Conservation (phyloP, 345 rosid genomes). For the Psidium friedrichsthalianum region DNA sequence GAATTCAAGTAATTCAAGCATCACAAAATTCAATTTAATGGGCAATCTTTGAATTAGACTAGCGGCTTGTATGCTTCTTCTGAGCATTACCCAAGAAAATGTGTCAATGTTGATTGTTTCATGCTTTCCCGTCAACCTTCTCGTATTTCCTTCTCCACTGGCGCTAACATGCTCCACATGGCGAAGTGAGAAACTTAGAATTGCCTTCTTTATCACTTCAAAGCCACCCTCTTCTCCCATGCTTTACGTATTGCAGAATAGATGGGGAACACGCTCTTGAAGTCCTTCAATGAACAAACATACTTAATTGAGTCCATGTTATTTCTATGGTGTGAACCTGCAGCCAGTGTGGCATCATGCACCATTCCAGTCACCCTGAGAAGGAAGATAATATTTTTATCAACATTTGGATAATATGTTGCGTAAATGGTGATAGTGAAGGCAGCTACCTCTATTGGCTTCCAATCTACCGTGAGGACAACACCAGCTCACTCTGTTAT, state of each 20-base stretch:
- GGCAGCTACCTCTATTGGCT: constrained; percentile 63
- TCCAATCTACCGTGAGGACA: constrained; percentile 79
- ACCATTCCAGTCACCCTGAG: constrained; percentile 90
- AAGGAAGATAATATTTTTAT: not conserved
- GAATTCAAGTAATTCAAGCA: not conserved
- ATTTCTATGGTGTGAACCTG: constrained; percentile 19
- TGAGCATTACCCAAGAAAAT: constrained; percentile 71
- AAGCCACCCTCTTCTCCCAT: constrained; percentile 1
- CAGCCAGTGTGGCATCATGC: constrained; percentile 88
- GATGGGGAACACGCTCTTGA: no score
- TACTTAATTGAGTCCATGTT: not conserved
- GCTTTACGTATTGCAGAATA: constrained; percentile 53
- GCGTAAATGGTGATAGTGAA: not conserved
- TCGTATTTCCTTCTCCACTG: constrained; percentile 90
- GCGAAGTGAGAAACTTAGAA: constrained; percentile 71
- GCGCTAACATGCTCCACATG: constrained; percentile 74
- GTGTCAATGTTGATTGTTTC: constrained; percentile 64
- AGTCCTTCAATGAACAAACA: not conserved
- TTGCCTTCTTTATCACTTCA: constrained; percentile 25
- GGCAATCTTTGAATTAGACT: not conserved
- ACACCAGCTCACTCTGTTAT: constrained; percentile 97
- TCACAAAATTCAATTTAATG: not conserved
- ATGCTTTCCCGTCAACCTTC: constrained; percentile 87
- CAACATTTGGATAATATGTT: not conserved
- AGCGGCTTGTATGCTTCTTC: not conserved